Evolutionary conservation across 2,329 filamentous ascomycete genomes (phyloP), one percentile per base, ranked within the genome.

Genomic region (Hypoxylon sp.): DNA sequence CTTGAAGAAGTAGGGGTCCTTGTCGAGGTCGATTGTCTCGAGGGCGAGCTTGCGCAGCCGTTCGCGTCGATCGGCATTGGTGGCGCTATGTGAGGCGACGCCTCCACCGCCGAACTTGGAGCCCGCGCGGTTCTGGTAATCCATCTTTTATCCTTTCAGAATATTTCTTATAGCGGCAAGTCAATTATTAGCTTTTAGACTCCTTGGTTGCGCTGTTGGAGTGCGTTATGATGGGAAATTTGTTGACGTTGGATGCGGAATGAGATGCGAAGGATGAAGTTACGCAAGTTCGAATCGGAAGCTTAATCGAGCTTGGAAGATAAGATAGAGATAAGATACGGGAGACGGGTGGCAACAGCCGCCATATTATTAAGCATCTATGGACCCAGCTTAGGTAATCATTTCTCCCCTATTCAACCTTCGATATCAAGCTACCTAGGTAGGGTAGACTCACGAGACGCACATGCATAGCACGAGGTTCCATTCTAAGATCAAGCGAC

Each of bases 1-100:
- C 82, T 97, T 97, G 91, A 99, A 99, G 86, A 98, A 98, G 88
- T 98, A 99, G 0, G 96, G 96, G 84, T 99, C 96, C 84, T 98
- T 98, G 84, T 98, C 96, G 71, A 98, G 92, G 85, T 98, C 95
- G 86, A 99, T 99, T 62, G 94, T 97, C 84, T 99, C 96, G 78
- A 99, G 93, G 65, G 96, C 96, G 79, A 99, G 94, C 85, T 98
- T 98, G 81, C 95, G 94, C 42, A 99, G 91, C 71, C 96, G 95
- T 82, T 99, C 96, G 80, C 96, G 93, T 66, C 96, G 94, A 88
- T 98, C 96, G 73, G 96, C 95, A 82, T 98, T 98, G 70, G 94
- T 97, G 66, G 94, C 93, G 77, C 92, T 95, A 78, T 94, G 90
- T 5, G 95, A 98, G 80, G 96, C 96, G 75, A 98, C 95, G 81